Conservation (phyloP, 352 stramenopile species). For the Phytopythium cucurbitacearum region DNA sequence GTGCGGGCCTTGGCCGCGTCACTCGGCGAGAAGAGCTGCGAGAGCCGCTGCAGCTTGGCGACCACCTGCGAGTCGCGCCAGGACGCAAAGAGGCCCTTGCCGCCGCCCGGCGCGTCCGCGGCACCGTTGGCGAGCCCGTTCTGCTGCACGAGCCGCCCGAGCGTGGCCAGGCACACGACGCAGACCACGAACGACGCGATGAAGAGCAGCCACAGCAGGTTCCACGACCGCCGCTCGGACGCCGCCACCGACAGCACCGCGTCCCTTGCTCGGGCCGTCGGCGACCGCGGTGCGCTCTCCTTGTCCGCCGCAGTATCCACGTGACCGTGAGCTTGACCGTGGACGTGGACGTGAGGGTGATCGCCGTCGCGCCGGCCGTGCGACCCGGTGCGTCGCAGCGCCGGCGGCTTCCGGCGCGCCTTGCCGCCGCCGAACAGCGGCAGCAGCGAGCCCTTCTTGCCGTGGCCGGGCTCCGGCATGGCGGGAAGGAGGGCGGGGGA, state of each 20-base stretch:
- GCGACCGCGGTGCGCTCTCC: not conserved
- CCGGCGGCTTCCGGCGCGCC: constrained; percentile 25
- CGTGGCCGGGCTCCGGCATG: constrained; percentile 27
- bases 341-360: not conserved
- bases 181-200: constrained; percentile 38
- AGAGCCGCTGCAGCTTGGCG: constrained; percentile 31
- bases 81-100: constrained; percentile 23
- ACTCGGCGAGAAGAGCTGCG: constrained; percentile 29
- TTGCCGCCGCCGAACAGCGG: constrained; percentile 25
- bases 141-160: constrained; percentile 45
- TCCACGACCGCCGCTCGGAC: constrained; percentile 23
- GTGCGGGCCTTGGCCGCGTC: constrained; percentile 16
- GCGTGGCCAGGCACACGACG: constrained; percentile 44
- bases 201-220: constrained; percentile 42
- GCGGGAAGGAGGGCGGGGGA: not conserved
- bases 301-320: constrained; percentile 1
- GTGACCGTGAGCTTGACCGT: not conserved
- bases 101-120: constrained; percentile 22
- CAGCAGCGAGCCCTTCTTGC: constrained; percentile 34
- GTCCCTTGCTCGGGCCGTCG: constrained; percentile 8
- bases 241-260: too few species aligned
- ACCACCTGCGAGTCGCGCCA: constrained; percentile 41
- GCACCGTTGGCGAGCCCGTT: constrained; percentile 38
- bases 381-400: constrained; percentile 16
- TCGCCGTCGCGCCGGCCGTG: not conserved